Evolutionary conservation across 2,329 filamentous ascomycete genomes (phyloP).

Genomic region (Aspergillus sergii): DNA sequence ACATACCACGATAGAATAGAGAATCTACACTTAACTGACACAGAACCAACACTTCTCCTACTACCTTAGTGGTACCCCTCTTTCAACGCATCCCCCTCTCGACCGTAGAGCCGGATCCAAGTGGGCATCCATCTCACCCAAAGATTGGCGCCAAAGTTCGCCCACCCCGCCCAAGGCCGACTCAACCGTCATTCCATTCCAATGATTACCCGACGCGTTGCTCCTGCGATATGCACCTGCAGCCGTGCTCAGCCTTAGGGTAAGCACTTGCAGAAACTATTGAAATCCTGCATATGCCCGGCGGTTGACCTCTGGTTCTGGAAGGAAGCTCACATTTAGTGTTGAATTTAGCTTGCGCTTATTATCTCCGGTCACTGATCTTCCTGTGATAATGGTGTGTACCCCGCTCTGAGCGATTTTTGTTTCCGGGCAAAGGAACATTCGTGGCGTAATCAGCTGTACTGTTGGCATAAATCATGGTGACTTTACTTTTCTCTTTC

Average conservation of each 20-base stretch:
- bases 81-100: neutral
- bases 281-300: slow-evolving; percentile 1
- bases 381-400: neutral
- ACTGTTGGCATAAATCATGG: neutral
- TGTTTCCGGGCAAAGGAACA: neutral
- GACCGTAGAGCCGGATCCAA: neutral
- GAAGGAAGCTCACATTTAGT: neutral
- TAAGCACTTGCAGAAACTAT: slow-evolving; percentile 1
- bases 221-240: neutral
- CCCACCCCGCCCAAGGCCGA: slow-evolving; percentile 36
- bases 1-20: no score
- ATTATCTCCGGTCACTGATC: neutral
- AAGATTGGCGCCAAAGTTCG: slow-evolving; percentile 27
- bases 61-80: neutral
- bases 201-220: neutral
- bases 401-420: neutral
- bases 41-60: neutral
- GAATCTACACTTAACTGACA: neutral
- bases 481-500: neutral
- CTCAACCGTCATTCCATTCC: slow-evolving; percentile 1
- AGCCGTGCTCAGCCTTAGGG: neutral
- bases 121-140: neutral
- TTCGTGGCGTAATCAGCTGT: neutral
- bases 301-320: slow-evolving; percentile 3
- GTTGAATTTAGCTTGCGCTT: neutral